Evolutionary conservation across 1,284 basidiomycete species (phyloP).

Genomic region (Malassezia vespertilionis): DNA sequence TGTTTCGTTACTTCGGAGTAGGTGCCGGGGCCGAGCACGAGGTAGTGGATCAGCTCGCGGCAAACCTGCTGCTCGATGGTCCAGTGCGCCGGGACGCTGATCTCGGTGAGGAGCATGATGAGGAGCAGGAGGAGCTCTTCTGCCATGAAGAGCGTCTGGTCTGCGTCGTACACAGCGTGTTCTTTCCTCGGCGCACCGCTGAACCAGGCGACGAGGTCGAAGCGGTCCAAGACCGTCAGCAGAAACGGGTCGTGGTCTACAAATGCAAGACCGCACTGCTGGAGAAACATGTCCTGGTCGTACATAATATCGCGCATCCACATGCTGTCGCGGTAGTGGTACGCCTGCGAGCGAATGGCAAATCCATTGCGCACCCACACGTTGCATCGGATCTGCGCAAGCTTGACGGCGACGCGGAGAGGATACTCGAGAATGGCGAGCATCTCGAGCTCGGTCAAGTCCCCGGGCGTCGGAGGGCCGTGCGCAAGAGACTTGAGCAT

Average conservation of each 20-base stretch:
- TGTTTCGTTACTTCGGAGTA: slow-evolving; percentile 87
- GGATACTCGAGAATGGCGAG: slow-evolving; percentile 37
- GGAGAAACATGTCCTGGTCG: slow-evolving; percentile 86
- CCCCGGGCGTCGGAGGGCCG: slow-evolving; percentile 11
- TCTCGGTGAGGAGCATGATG: slow-evolving; percentile 76
- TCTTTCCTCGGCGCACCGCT: slow-evolving; percentile 48
- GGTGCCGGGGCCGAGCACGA: slow-evolving; percentile 74
- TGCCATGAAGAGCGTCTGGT: slow-evolving; percentile 69
- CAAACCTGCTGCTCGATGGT: slow-evolving; percentile 60
- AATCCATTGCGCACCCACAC: slow-evolving; percentile 97
- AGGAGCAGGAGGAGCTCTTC: slow-evolving; percentile 84
- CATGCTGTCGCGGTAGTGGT: slow-evolving; percentile 92
- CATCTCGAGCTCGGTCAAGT: slow-evolving; percentile 19
- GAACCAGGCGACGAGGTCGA: slow-evolving; percentile 71
- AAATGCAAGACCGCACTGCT: slow-evolving; percentile 63
- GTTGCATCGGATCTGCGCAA: slow-evolving; percentile 87
- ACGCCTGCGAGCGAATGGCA: slow-evolving; percentile 83
- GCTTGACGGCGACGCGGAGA: slow-evolving; percentile 48
- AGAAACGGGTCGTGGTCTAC: slow-evolving; percentile 68
- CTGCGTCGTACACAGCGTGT: slow-evolving; percentile 54
- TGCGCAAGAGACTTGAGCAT: slow-evolving; percentile 56
- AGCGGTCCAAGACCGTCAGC: slow-evolving; percentile 78
- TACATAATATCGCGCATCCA: slow-evolving; percentile 80
- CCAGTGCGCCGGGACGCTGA: slow-evolving; percentile 63
- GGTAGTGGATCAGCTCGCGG: slow-evolving; percentile 77